Conservation (phyloP, 495 filamentous ascomycete species). For the Collariella sp. region DNA sequence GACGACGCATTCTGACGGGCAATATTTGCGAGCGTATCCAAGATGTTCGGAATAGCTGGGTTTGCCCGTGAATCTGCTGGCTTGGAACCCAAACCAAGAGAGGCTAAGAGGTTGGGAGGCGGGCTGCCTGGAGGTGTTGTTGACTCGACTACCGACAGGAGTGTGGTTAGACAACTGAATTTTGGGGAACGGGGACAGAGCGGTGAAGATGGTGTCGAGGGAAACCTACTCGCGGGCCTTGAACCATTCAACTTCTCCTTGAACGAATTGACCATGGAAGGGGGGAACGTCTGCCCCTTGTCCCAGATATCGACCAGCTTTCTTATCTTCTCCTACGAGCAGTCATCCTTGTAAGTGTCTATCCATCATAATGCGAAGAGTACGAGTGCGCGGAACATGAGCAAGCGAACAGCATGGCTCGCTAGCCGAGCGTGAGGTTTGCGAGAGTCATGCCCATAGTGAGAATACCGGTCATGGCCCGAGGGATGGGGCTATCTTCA, state of each 20-base stretch:
- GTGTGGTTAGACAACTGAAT: slow-evolving; percentile 26
- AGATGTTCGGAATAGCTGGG: slow-evolving; percentile 46
- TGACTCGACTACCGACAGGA: slow-evolving; percentile 49
- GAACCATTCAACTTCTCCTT: slow-evolving; percentile 69
- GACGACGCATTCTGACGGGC: slow-evolving; percentile 66
- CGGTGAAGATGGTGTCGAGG: slow-evolving; percentile 7
- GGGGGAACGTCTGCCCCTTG: slow-evolving; percentile 83
- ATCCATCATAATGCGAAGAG: slow-evolving; percentile 14
- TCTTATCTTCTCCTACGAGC: slow-evolving; percentile 83
- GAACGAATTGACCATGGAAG: slow-evolving; percentile 71
- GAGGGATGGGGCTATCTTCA: not conserved
- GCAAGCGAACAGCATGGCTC: not conserved
- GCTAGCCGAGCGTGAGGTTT: not conserved
- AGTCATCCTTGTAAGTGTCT: slow-evolving; percentile 34
- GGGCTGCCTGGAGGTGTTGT: slow-evolving; percentile 78
- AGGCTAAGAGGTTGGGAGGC: slow-evolving; percentile 39
- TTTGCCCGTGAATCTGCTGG: slow-evolving; percentile 19
- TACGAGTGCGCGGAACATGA: slow-evolving; percentile 3
- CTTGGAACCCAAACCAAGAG: slow-evolving; percentile 17
- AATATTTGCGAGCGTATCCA: slow-evolving; percentile 78
- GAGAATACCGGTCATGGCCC: not conserved
- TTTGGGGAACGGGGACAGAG: not conserved
- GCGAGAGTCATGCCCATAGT: not conserved
- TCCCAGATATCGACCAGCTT: slow-evolving; percentile 98
- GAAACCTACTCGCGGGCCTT: slow-evolving; percentile 54